These are phyloP conservation scores for Phlebopus sp. DNA, from an alignment of 1,284 basidiomycete genomes.

Conservation along the genomic window DNA sequence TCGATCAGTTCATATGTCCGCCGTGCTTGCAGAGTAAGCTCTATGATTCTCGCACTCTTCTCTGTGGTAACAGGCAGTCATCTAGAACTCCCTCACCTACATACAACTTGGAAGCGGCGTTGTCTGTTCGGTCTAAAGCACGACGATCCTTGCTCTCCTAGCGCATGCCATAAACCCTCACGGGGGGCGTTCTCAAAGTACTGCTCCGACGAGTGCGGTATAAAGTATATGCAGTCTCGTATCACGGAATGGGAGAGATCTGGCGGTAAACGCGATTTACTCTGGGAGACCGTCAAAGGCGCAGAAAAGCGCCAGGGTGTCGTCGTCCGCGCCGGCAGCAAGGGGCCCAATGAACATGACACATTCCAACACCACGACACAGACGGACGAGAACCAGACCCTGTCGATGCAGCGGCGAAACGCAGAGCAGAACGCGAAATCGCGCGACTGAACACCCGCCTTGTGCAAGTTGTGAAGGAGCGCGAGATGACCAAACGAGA, in stretches of 20 bases:
- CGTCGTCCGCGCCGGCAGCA: conserved; percentile 42
- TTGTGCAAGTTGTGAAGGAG: conserved; percentile 54
- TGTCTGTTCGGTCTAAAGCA: conserved; percentile 67
- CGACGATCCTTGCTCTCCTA: conserved; percentile 53
- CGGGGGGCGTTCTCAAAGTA: conserved; percentile 81
- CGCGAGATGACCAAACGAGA: conserved; percentile 63
- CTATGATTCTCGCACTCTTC: conserved; percentile 7
- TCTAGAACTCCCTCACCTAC: conserved; percentile 59
- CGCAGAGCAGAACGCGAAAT: conserved; percentile 53
- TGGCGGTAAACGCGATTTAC: conserved; percentile 55
- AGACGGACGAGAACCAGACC: background rate
- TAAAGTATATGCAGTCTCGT: conserved; percentile 61
- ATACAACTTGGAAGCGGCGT: conserved; percentile 76
- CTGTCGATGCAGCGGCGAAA: conserved; percentile 21
- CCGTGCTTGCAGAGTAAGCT: conserved; percentile 67
- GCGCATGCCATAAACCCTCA: conserved; percentile 74
- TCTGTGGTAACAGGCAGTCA: conserved; percentile 1
- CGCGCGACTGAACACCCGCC: conserved; percentile 45
- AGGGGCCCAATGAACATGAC: conserved; percentile 15
- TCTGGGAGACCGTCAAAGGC: conserved; percentile 71
- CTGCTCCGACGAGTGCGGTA: conserved; percentile 77
- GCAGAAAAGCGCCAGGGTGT: conserved; percentile 68
- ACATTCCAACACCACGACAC: conserved; percentile 16
- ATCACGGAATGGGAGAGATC: conserved; percentile 57
- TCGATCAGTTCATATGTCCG: conserved; percentile 86